Base-by-base conservation (phyloP, 495 filamentous ascomycete species). In the Xylaria bambusicola region DNA sequence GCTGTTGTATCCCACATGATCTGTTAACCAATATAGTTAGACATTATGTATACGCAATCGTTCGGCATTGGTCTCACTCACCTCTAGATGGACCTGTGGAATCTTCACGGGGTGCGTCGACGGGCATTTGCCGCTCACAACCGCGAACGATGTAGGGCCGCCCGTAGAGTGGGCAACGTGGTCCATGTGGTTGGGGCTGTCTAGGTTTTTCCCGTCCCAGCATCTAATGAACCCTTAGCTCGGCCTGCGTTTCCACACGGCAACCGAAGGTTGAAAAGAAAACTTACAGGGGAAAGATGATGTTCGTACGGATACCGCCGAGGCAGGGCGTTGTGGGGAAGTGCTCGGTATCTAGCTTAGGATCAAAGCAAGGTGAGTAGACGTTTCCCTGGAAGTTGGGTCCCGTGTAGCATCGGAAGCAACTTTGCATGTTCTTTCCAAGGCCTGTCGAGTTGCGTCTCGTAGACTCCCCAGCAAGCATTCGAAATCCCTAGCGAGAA, bases 71-170 rank as follows among this genome's bases (percentile, higher is more conserved):
- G 18, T 21, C 23, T 9, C 10, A 31, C 62, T 8, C 42, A 61
- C 66, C 54, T 70, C 71, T 45, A 70, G 65, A 67, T 73, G 71
- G 29, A 77, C 62, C 59, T 76, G 73, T 3, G 75, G 71, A 41
- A 76, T 69, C 61, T 71, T 71, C 46, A 74, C 62, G 9, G 75
- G 73, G 59, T 77, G 75, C 15, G 64, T 75, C 8, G 69, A 66
- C 13, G 72, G 72, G 40, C 75, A 77, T 10, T 55, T 61, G 38
- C 65, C 70, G 31, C 47, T 65, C 24, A 66, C 63, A 21, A 48
- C 45, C 7, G 63, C 45, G 21, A 68, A 68, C 13, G 58, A 57
- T 2, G 56, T 33, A 20, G 67, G 23, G 1, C 60, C 64, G 18
- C 72, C 69, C 0, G 64, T 59, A 2, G 67, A 66, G 59, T 73